Percentiles rank a stretch among this genome's conserved stretches.
phyloP scores from a whole-genome alignment of 2,329 filamentous ascomycete genomes.

The Cryphonectria radicalis region DNA sequence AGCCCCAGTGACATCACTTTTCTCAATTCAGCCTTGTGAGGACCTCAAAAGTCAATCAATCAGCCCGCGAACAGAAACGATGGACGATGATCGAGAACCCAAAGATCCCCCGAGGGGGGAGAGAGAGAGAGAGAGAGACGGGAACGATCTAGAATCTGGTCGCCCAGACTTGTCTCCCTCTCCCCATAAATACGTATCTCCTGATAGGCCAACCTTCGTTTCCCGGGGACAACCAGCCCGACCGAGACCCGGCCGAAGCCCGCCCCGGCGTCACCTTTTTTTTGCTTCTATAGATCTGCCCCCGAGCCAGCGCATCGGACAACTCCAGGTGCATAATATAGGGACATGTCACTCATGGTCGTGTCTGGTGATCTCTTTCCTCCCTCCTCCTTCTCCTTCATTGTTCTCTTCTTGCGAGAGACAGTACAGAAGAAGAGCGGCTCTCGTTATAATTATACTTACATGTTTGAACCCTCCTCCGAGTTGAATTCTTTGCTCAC shows the following conservation, averaged over 20 bases:
- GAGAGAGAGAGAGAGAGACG: neutral
- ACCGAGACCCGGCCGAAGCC: constrained; percentile 21
- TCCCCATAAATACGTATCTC: neutral
- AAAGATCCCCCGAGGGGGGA: neutral
- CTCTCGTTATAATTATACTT: neutral
- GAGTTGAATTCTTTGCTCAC: neutral
- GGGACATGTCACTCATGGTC: neutral
- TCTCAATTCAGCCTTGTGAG: constrained; percentile 11
- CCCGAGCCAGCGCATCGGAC: constrained; percentile 1
- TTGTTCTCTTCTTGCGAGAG: neutral
- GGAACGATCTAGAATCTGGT: neutral
- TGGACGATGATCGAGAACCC: too few relatives aligned
- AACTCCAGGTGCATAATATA: neutral
- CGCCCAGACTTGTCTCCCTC: neutral
- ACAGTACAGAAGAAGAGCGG: neutral
- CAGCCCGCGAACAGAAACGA: neutral
- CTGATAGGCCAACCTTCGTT: neutral
- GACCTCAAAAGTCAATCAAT: neutral
- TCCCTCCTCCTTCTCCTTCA: neutral
- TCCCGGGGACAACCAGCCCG: neutral
- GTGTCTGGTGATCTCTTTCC: neutral
- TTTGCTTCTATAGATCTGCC: neutral
- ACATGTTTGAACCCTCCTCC: neutral
- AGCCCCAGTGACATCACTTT: constrained; percentile 25
- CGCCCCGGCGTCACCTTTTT: constrained; percentile 3